Evolutionary conservation across 2,329 filamentous ascomycete genomes (phyloP).

Genomic region (Botrytis medusae): DNA sequence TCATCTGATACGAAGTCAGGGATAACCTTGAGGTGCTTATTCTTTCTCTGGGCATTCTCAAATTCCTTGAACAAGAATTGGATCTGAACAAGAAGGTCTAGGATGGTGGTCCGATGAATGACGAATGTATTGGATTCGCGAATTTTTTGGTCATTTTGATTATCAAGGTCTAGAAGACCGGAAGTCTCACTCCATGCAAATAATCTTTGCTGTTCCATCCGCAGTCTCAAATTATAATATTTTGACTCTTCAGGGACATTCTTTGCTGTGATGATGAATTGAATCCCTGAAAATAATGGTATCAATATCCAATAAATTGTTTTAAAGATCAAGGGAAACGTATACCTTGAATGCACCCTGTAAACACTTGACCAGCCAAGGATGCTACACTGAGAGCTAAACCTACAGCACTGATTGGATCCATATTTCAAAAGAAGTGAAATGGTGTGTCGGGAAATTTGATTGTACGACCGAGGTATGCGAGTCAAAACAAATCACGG

Average conservation of each 20-base stretch:
- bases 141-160: constrained; percentile 45
- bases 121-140: constrained; percentile 50
- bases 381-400: constrained; percentile 44
- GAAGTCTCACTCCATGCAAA: constrained; percentile 53
- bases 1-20: constrained; percentile 39
- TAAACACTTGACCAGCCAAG: constrained; percentile 49
- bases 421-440: constrained; percentile 28
- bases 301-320: constrained; percentile 22
- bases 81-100: constrained; percentile 50
- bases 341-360: constrained; percentile 47
- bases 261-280: constrained; percentile 49
- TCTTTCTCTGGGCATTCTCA: constrained; percentile 44
- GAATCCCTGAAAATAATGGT: constrained; percentile 43
- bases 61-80: constrained; percentile 50
- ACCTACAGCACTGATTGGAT: constrained; percentile 37
- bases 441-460: constrained; percentile 16
- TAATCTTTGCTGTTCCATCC: constrained; percentile 52
- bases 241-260: constrained; percentile 50
- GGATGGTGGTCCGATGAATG: constrained; percentile 50
- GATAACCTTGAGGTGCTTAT: constrained; percentile 42
- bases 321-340: constrained; percentile 5
- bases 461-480: constrained; percentile 19
- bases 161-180: constrained; percentile 47
- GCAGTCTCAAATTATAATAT: constrained; percentile 50
- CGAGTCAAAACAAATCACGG: constrained; percentile 9